Evolutionary conservation across 306 rosid species (phyloP).

Genomic region (Quercus robur): DNA sequence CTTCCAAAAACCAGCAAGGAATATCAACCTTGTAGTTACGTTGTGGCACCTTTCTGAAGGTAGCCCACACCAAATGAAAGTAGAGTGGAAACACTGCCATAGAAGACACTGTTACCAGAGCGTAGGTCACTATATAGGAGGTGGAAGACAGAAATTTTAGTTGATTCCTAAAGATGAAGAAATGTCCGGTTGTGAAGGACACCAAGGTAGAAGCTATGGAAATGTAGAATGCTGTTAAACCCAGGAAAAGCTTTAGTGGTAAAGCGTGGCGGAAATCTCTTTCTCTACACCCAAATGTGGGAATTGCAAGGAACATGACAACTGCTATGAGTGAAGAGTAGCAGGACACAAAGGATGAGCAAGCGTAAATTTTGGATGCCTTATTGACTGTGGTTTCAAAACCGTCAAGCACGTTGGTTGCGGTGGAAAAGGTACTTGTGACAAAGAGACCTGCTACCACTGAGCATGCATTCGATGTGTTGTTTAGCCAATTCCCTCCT

Average conservation of each 20-base stretch:
- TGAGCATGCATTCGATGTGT: slow-evolving; percentile 47
- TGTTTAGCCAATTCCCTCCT: slow-evolving; percentile 39
- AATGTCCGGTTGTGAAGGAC: slow-evolving; percentile 43
- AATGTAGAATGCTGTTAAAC: slow-evolving; percentile 40
- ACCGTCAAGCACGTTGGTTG: slow-evolving; percentile 42
- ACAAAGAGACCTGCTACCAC: slow-evolving; percentile 54
- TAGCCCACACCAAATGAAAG: slow-evolving; percentile 35
- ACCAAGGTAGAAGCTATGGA: slow-evolving; percentile 39
- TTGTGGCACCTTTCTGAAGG: slow-evolving; percentile 6
- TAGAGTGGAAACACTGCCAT: slow-evolving; percentile 41
- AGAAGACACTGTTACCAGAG: slow-evolving; percentile 35
- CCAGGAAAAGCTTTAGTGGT: slow-evolving; percentile 34
- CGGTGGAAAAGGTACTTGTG: slow-evolving; percentile 38
- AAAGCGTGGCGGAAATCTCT: slow-evolving; percentile 31
- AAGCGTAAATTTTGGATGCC: slow-evolving; percentile 23
- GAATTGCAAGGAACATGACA: slow-evolving; percentile 47
- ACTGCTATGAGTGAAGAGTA: slow-evolving; percentile 44
- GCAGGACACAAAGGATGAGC: slow-evolving; percentile 31
- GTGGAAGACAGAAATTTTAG: slow-evolving; percentile 16
- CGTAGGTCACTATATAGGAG: slow-evolving; percentile 20
- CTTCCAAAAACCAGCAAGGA: too few species aligned
- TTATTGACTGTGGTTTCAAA: neutral
- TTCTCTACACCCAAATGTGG: slow-evolving; percentile 35
- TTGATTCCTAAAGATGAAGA: slow-evolving; percentile 27
- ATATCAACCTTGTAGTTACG: neutral